Base-by-base conservation (phyloP, 2,329 filamentous ascomycete species). In the Cladorrhinum sp. region DNA sequence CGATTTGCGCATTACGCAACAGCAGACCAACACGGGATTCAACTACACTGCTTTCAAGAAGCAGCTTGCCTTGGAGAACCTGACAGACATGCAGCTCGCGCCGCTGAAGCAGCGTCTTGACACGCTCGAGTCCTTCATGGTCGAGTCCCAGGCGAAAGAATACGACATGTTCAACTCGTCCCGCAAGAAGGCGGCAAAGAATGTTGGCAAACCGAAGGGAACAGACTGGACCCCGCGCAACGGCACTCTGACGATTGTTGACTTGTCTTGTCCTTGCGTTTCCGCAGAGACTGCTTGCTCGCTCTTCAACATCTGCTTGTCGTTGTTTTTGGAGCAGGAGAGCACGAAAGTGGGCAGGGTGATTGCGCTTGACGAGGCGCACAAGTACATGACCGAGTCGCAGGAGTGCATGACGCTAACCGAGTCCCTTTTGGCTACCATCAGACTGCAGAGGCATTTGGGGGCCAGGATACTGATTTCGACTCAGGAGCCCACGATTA, bases 401-500 rank as follows among this genome's bases (percentile, higher is more conserved):
- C 71, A 78, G 0, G 85, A 87, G 45, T 82, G 83, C 1, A 70
- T 75, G 2, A 76, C 75, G 0, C 78, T 93, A 25, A 92, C 88
- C 0, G 78, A 88, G 5, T 78, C 79, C 0, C 76, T 93, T 0
- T 76, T 91, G 0, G 77, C 79, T 0, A 81, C 83, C 0, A 88
- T 93, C 64, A 82, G 90, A 0, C 78, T 88, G 18, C 89, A 93
- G 71, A 85, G 89, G 0, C 90, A 93, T 68, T 73, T 86, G 0
- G 89, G 81, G 0, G 79, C 82, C 0, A 81, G 90, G 0, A 78
- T 92, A 3, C 70, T 93, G 48, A 86, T 93, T 29, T 86, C 89
- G 0, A 93, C 90, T 0, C 89, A 95, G 69, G 90, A 93, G 67
- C 90, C 90, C 0, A 91, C 88, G 0, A 79, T 93, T 3, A 87